Conservation (phyloP, 768 basidiomycete species). For the Tulasnella calospora region DNA sequence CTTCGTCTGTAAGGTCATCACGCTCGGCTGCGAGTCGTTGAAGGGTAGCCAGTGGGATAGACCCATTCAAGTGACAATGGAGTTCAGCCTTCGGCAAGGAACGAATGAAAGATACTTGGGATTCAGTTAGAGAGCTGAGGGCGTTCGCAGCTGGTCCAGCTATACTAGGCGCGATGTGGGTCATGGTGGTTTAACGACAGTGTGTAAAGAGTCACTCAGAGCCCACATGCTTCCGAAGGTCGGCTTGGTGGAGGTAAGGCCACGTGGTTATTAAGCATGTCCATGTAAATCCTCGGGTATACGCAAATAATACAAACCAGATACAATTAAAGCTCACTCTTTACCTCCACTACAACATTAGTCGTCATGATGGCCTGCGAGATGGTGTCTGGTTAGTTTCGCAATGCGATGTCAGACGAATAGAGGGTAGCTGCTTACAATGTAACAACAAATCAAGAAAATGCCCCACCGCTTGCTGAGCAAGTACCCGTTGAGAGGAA, state of each 20-base stretch:
- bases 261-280: constrained; percentile 4
- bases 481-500: constrained; percentile 78
- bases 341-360: constrained; percentile 75
- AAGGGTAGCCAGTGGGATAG: constrained; percentile 62
- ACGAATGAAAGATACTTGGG: constrained; percentile 57
- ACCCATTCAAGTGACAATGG: constrained; percentile 82
- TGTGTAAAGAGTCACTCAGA: not conserved
- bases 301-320: not conserved
- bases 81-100: constrained; percentile 74
- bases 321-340: constrained; percentile 13
- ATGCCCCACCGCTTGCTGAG: constrained; percentile 79
- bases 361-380: constrained; percentile 57
- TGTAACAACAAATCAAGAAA: constrained; percentile 68
- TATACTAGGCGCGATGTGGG: not conserved
- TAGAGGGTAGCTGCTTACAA: constrained; percentile 32
- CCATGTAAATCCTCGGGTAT: not conserved
- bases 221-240: not conserved
- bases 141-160: constrained; percentile 38
- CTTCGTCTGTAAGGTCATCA: not conserved
- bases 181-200: not conserved
- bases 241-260: not conserved
- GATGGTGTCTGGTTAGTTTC: not conserved
- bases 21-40: constrained; percentile 54
- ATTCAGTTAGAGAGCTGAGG: constrained; percentile 47
- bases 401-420: not conserved